These are phyloP conservation scores for Penicillium sp. DNA, from an alignment of 2,329 filamentous ascomycete species.

Conservation along the genomic window DNA sequence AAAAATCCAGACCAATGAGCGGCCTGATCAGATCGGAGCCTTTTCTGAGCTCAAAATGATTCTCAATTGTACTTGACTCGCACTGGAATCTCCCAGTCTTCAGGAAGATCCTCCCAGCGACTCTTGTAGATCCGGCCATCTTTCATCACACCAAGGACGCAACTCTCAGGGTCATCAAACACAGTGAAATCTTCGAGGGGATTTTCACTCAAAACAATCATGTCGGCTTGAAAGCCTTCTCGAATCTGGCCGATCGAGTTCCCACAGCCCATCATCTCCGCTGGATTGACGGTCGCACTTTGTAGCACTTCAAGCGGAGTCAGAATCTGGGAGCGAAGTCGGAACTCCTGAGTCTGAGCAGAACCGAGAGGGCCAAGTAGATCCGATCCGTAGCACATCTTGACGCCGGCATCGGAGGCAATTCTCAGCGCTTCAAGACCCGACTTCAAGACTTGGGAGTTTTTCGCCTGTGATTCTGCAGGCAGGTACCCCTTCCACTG, in stretches of 20 bases:
- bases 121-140: slow-evolving; percentile 46
- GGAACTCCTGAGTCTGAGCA: slow-evolving; percentile 46
- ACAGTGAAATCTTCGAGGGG: slow-evolving; percentile 51
- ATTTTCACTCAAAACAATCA: slow-evolving; percentile 48
- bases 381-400: slow-evolving; percentile 52
- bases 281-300: slow-evolving; percentile 49
- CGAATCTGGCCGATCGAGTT: slow-evolving; percentile 47
- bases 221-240: slow-evolving; percentile 46
- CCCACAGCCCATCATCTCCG: slow-evolving; percentile 44
- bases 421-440: slow-evolving; percentile 45
- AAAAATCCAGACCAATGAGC: too few relatives aligned
- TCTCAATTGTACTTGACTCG: slow-evolving; percentile 13
- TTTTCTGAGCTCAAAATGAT: neutral
- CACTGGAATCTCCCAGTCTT: slow-evolving; percentile 18
- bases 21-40: too few relatives aligned
- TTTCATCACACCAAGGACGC: slow-evolving; percentile 50
- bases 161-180: slow-evolving; percentile 44
- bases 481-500: slow-evolving; percentile 24
- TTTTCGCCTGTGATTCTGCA: slow-evolving; percentile 43
- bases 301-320: slow-evolving; percentile 40
- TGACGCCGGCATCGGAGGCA: slow-evolving; percentile 48
- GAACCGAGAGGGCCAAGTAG: slow-evolving; percentile 45
- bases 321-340: slow-evolving; percentile 40
- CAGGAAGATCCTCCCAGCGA: slow-evolving; percentile 17
- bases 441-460: slow-evolving; percentile 42